phyloP scores from a whole-genome alignment of 1,284 basidiomycete species.

The Porphyrellus sp. region DNA sequence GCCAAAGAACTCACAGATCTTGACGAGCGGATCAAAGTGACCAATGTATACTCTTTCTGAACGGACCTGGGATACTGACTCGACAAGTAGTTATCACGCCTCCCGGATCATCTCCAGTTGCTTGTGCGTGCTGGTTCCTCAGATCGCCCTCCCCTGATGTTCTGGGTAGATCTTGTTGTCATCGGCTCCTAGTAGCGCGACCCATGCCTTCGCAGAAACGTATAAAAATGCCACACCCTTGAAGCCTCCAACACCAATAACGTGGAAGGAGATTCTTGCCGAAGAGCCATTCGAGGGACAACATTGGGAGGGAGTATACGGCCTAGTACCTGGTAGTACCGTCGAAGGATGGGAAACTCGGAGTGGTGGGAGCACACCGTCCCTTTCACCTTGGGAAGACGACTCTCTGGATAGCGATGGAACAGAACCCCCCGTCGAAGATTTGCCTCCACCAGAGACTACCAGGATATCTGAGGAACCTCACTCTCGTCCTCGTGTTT shows the following conservation, averaged over 20 bases:
- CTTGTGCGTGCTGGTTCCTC: constrained; percentile 45
- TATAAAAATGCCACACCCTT: constrained; percentile 50
- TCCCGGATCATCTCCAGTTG: constrained; percentile 69
- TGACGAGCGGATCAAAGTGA: constrained; percentile 63
- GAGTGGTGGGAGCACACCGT: constrained; percentile 45
- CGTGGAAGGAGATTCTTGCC: constrained; percentile 71
- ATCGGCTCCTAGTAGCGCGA: constrained; percentile 44
- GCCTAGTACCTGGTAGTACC: constrained; percentile 42
- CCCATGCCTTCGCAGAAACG: constrained; percentile 48
- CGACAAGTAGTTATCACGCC: constrained; percentile 45
- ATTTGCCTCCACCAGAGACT: constrained; percentile 40
- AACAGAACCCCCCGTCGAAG: constrained; percentile 17
- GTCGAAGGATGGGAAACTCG: constrained; percentile 42
- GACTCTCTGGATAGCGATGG: constrained; percentile 34
- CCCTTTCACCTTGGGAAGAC: constrained; percentile 47
- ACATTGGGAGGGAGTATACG: constrained; percentile 69
- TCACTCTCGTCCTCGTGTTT: constrained; percentile 6
- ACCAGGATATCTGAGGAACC: constrained; percentile 26
- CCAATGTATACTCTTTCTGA: neutral
- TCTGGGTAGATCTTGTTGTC: constrained; percentile 53
- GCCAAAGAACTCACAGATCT: constrained; percentile 52
- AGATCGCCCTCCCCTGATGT: constrained; percentile 4
- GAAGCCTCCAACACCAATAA: constrained; percentile 42
- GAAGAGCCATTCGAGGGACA: constrained; percentile 78
- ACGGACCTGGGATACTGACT: constrained; percentile 6